Evolutionary conservation across 2,329 filamentous ascomycete species (phyloP).

Genomic region (Trichophyton simii): DNA sequence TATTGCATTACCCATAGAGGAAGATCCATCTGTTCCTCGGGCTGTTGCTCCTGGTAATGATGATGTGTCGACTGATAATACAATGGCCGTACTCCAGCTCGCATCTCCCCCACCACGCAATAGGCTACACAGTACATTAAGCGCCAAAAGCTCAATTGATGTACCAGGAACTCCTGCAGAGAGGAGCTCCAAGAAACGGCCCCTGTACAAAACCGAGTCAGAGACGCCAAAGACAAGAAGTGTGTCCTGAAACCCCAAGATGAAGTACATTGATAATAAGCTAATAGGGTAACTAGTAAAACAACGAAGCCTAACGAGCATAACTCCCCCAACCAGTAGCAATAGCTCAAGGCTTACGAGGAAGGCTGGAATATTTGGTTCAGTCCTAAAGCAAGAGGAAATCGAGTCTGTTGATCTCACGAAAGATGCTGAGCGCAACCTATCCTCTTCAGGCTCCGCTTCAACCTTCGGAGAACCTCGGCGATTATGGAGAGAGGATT

Average conservation of each 20-base stretch:
- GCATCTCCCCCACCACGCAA: conserved; percentile 23
- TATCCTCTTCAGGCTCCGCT: conserved; percentile 27
- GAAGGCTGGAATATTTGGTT: background rate
- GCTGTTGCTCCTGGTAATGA: conserved; percentile 6
- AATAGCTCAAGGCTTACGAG: conserved; percentile 8
- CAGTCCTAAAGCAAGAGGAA: conserved; percentile 13
- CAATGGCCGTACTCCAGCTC: conserved; percentile 36
- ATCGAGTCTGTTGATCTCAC: conserved; percentile 38
- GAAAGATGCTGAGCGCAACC: conserved; percentile 17
- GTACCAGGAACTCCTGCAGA: background rate
- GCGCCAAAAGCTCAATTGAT: background rate
- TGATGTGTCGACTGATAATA: conserved; percentile 17
- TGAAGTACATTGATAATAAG: background rate
- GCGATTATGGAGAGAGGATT: conserved; percentile 34
- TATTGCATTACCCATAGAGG: background rate
- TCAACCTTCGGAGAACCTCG: conserved; percentile 32
- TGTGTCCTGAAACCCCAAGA: background rate
- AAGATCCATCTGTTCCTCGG: background rate
- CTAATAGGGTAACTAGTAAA: background rate
- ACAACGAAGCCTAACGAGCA: background rate
- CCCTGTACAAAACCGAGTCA: background rate
- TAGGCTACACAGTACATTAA: conserved; percentile 6
- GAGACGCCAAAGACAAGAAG: background rate
- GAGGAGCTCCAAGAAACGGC: background rate
- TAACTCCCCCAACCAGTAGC: conserved; percentile 1